phyloP scores from a whole-genome alignment of 2,329 filamentous ascomycete species.

The Phialophora expanda region DNA sequence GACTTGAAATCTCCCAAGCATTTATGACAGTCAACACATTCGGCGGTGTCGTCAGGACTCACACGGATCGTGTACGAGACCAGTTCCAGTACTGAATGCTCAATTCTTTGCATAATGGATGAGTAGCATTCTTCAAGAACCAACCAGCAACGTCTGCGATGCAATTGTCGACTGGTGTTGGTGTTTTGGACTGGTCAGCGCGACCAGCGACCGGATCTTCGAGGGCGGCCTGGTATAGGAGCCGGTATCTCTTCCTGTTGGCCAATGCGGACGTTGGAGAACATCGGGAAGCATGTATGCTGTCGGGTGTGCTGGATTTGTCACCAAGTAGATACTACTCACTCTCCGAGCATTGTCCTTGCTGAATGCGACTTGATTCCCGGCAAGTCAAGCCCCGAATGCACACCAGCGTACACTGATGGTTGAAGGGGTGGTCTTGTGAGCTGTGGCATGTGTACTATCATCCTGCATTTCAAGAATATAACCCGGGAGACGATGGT shows the following conservation, averaged over 20 bases:
- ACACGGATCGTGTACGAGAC: constrained; percentile 65
- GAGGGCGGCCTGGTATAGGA: constrained; percentile 65
- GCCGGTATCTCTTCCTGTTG: constrained; percentile 59
- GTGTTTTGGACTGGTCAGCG: constrained; percentile 56
- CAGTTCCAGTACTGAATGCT: constrained; percentile 66
- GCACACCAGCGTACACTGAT: neutral
- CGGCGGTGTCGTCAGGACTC: constrained; percentile 58
- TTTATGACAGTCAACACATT: constrained; percentile 64
- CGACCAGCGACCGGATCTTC: constrained; percentile 64
- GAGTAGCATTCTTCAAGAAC: constrained; percentile 61
- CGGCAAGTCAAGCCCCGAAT: neutral
- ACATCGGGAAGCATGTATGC: constrained; percentile 59
- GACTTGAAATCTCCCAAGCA: constrained; percentile 58
- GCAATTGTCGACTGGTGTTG: constrained; percentile 60
- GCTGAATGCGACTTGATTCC: neutral
- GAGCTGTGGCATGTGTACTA: neutral
- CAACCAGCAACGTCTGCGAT: constrained; percentile 54
- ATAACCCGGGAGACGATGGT: neutral
- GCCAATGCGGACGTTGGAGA: constrained; percentile 60
- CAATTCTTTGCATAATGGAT: constrained; percentile 64
- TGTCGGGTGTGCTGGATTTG: constrained; percentile 58
- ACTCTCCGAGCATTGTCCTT: neutral
- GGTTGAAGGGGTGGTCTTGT: neutral
- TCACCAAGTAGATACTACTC: constrained; percentile 56
- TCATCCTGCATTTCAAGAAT: neutral